Conservation (phyloP, 2,329 filamentous ascomycete genomes). For the Corynespora cassiicola region DNA sequence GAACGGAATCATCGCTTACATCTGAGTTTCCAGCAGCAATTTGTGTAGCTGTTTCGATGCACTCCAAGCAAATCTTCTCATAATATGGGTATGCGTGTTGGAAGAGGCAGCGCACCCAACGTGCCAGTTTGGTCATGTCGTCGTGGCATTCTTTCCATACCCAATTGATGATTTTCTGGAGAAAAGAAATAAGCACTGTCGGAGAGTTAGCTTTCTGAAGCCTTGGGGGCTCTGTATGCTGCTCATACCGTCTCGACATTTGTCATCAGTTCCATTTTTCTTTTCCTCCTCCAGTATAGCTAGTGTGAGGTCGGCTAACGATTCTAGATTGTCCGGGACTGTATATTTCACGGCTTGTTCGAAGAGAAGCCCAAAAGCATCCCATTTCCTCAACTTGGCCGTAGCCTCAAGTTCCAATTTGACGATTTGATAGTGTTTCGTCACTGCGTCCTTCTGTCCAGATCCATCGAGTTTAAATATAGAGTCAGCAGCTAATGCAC, state of each 20-base stretch:
- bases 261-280: too few species aligned
- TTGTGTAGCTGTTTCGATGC: conserved; percentile 68
- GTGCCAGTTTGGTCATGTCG: conserved; percentile 67
- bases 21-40: conserved; percentile 34
- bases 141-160: conserved; percentile 66
- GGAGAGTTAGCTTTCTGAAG: too few species aligned
- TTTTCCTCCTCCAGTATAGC: too few species aligned
- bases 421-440: conserved; percentile 71
- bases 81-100: conserved; percentile 68
- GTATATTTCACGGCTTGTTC: conserved; percentile 48
- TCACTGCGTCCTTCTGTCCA: conserved; percentile 59
- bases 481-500: conserved; percentile 51
- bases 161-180: conserved; percentile 74
- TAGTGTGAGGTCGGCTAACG: conserved; percentile 55
- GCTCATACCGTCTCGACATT: too few species aligned
- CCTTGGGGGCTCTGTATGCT: too few species aligned
- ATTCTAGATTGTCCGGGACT: conserved; percentile 49
- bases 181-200: conserved; percentile 38
- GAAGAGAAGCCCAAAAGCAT: conserved; percentile 68
- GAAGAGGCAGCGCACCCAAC: conserved; percentile 81
- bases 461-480: conserved; percentile 49
- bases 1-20: too few species aligned
- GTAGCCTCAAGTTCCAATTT: conserved; percentile 83
- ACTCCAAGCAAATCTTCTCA: conserved; percentile 61
- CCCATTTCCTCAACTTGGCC: conserved; percentile 70